Base-by-base conservation (phyloP, 768 basidiomycete genomes). In the Piloderma croceum region DNA sequence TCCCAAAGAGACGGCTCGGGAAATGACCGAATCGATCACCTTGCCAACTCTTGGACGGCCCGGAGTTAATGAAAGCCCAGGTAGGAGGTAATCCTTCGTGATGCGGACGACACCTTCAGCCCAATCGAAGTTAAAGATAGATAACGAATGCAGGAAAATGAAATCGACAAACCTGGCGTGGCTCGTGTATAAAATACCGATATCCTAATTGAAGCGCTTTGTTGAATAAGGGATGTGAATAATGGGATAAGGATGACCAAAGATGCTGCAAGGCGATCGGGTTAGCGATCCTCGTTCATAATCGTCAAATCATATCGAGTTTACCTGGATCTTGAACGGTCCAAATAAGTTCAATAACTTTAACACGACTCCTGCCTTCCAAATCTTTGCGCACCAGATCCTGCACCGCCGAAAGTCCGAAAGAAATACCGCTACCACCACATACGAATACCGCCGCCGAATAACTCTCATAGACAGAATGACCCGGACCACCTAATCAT, bases 371-470 rank as follows among this genome's bases (percentile, higher is more conserved):
- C 24, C 63, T 60, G 7, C 76, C 73, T 11, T 59, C 58, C 1
- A 69, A 45, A 43, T 74, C 74, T 45, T 74, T 70, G 42, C 65
- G 60, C 24, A 88, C 68, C 17, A 90, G 65, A 39, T 88, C 84
- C 44, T 82, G 73, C 9, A 83, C 70, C 2, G 73, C 61, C 10
- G 76, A 68, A 25, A 88, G 67, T 0, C 74, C 74, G 44, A 81
- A 85, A 1, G 84, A 77, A 52, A 90, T 82, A 2, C 88, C 88
- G 42, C 79, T 82, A 3, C 88, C 88, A 3, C 83, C 88, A 13
- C 71, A 79, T 11, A 89, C 58, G 48, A 89, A 70, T 21, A 89
- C 62, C 1, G 81, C 78, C 3, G 74, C 75, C 0, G 81, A 80
- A 59, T 76, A 88, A 46, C 76, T 79, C 3, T 76, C 58, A 40